These are phyloP conservation scores for Penstemon davidsonii DNA, from an alignment of 257 asterid genomes.

Conservation along the genomic window DNA sequence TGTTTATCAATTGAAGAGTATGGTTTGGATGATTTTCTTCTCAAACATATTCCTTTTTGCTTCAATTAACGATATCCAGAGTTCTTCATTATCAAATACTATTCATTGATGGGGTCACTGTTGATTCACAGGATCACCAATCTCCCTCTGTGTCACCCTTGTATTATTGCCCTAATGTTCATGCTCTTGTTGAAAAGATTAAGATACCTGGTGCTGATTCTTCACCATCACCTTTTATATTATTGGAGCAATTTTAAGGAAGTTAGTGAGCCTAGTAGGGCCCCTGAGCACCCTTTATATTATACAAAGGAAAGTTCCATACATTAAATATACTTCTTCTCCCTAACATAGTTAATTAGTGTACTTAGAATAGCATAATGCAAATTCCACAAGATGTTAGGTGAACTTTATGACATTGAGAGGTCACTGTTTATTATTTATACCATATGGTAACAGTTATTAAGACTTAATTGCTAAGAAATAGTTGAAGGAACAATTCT, in stretches of 20 bases:
- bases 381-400: background rate
- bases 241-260: conserved; percentile 9
- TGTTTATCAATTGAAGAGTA: conserved; percentile 1
- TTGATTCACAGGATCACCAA: background rate
- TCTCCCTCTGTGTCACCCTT: background rate
- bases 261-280: background rate
- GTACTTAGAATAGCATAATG: background rate
- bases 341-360: background rate
- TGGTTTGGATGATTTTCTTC: conserved; percentile 7
- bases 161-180: background rate
- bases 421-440: background rate
- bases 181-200: background rate
- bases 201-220: background rate
- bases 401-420: background rate
- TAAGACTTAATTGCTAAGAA: background rate
- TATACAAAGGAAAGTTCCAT: background rate
- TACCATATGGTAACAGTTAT: background rate
- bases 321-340: no score
- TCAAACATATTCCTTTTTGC: background rate
- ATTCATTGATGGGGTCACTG: background rate
- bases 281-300: background rate
- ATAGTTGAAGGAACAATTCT: background rate
- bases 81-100: conserved; percentile 1
- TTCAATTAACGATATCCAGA: background rate
- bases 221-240: background rate